Conservation (phyloP, 371 early-diverging fungal genomes). For the Mucor circinelloides region DNA sequence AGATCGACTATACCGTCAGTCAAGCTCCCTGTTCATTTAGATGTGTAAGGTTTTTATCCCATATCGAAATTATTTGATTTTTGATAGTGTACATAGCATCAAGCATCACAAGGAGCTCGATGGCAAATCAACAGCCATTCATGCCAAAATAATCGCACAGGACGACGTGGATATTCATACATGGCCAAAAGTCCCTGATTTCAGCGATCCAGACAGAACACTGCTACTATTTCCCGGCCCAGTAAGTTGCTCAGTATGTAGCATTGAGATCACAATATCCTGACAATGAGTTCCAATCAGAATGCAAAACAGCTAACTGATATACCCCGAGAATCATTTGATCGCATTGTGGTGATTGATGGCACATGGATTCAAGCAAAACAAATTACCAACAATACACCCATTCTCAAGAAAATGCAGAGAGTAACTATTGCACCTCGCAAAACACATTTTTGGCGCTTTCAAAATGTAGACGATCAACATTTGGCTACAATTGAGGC, state of each 20-base stretch:
- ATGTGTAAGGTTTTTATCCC: slow-evolving; percentile 56
- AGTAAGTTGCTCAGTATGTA: slow-evolving; percentile 45
- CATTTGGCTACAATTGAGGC: slow-evolving; percentile 95
- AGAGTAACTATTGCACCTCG: slow-evolving; percentile 66
- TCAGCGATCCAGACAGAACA: slow-evolving; percentile 65
- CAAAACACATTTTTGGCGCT: slow-evolving; percentile 91
- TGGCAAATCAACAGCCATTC: slow-evolving; percentile 88
- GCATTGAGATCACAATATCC: not conserved
- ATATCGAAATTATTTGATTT: not conserved
- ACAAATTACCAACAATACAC: slow-evolving; percentile 65
- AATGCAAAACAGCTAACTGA: slow-evolving; percentile 68
- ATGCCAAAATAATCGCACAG: slow-evolving; percentile 79
- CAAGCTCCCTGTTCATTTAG: slow-evolving; percentile 76
- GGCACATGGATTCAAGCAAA: slow-evolving; percentile 93
- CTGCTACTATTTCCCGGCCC: slow-evolving; percentile 84
- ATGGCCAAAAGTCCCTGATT: slow-evolving; percentile 51
- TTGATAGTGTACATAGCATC: slow-evolving; percentile 46
- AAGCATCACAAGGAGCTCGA: slow-evolving; percentile 81
- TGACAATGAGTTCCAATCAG: slow-evolving; percentile 35
- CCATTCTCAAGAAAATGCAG: slow-evolving; percentile 49
- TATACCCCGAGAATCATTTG: slow-evolving; percentile 65
- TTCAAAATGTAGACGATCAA: slow-evolving; percentile 71
- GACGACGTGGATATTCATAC: slow-evolving; percentile 64
- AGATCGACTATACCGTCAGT: slow-evolving; percentile 62
- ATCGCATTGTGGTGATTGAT: slow-evolving; percentile 85